Evolutionary conservation across 2,329 filamentous ascomycete species (phyloP).

Genomic region (Lachnellula cervina): DNA sequence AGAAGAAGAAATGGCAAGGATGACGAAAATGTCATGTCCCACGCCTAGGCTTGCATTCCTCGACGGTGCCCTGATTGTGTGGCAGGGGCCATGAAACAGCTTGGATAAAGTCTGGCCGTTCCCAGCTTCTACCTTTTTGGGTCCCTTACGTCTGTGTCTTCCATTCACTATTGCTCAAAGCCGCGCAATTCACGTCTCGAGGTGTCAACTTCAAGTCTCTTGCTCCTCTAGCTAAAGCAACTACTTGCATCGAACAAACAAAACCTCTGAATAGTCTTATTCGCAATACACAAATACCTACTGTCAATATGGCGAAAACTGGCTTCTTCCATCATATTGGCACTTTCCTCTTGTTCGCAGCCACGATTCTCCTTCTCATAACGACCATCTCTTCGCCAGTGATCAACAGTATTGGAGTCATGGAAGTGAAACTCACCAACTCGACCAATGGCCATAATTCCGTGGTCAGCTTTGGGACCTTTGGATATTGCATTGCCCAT

Average conservation of each 20-base stretch:
- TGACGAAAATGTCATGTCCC: too few relatives aligned
- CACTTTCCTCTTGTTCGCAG: slow-evolving; percentile 51
- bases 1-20: too few relatives aligned
- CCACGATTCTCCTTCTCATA: slow-evolving; percentile 52
- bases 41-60: too few relatives aligned
- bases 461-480: slow-evolving; percentile 51
- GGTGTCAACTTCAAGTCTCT: neutral
- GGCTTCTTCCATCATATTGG: slow-evolving; percentile 49
- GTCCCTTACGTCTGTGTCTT: neutral
- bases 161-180: neutral
- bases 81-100: neutral
- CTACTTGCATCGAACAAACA: neutral
- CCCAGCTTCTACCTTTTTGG: neutral
- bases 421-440: slow-evolving; percentile 45
- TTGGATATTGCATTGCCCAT: slow-evolving; percentile 49
- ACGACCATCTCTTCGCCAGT: slow-evolving; percentile 56
- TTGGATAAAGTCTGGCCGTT: neutral
- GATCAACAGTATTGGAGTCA: slow-evolving; percentile 48
- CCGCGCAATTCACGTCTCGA: neutral
- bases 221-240: neutral
- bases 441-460: slow-evolving; percentile 32
- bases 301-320: slow-evolving; percentile 24
- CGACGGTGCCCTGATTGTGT: too few relatives aligned
- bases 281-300: neutral
- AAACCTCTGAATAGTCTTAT: neutral